phyloP scores from a whole-genome alignment of 768 basidiomycete species.

The Kwoniella sp. region DNA sequence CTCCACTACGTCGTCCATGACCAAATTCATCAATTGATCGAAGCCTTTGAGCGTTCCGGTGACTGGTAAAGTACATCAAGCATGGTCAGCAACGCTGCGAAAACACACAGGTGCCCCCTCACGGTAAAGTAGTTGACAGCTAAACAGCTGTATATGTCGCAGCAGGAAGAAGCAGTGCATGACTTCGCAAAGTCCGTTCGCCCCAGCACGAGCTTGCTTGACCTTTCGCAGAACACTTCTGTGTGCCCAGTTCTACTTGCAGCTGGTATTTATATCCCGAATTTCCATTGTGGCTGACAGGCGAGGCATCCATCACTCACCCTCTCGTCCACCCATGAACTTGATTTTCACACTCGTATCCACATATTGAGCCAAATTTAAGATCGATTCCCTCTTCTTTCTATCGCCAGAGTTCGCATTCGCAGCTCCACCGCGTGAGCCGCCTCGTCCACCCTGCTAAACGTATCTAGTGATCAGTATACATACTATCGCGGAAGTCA shows the following conservation, averaged over 20 bases:
- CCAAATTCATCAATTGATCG: constrained; percentile 94
- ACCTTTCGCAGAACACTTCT: too few species aligned
- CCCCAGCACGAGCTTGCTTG: too few species aligned
- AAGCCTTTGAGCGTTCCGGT: constrained; percentile 91
- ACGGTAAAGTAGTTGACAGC: too few species aligned
- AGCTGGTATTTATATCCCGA: too few species aligned
- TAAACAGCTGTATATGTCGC: neutral
- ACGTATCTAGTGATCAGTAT: too few species aligned
- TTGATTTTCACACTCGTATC: constrained; percentile 91
- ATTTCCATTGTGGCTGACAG: too few species aligned
- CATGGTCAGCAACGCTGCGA: too few species aligned
- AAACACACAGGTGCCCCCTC: too few species aligned
- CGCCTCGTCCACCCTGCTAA: constrained; percentile 59
- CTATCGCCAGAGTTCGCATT: constrained; percentile 62
- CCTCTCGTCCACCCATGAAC: constrained; percentile 97
- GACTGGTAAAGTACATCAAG: constrained; percentile 61
- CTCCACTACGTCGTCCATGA: constrained; percentile 93
- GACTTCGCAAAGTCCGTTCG: too few species aligned
- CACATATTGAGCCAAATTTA: constrained; percentile 91
- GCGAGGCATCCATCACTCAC: constrained; percentile 56
- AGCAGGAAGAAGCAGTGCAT: too few species aligned
- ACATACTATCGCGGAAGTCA: too few species aligned
- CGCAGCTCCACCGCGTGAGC: constrained; percentile 56
- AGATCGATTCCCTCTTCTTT: constrained; percentile 88
- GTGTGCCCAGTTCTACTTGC: too few species aligned